Evolutionary conservation across 306 rosid species (phyloP).

Genomic region (Arachis hypogaea): DNA sequence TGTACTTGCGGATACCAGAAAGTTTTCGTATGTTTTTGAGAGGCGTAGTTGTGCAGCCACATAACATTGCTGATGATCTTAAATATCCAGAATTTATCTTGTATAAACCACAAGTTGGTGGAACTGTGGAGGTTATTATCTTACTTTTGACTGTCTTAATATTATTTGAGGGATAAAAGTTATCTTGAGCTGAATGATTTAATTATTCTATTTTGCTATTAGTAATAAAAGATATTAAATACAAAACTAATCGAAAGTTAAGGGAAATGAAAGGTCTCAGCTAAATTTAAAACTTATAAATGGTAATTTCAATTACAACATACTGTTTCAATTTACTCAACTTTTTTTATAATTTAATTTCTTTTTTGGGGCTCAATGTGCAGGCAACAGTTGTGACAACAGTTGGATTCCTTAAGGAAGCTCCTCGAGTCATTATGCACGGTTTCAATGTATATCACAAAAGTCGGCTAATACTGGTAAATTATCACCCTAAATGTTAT

Average conservation of each 20-base stretch:
- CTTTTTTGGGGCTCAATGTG: constrained; percentile 34
- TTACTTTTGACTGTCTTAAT: constrained; percentile 24
- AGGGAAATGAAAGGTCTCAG: too few species aligned
- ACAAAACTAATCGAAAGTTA: too few species aligned
- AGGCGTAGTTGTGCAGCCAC: constrained; percentile 72
- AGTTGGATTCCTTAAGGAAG: constrained; percentile 92
- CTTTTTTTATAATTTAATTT: constrained; percentile 1
- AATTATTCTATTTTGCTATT: neutral
- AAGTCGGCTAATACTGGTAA: constrained; percentile 86
- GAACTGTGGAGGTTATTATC: constrained; percentile 60
- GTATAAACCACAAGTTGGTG: constrained; percentile 68
- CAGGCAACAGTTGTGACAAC: constrained; percentile 74
- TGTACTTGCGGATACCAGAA: constrained; percentile 75
- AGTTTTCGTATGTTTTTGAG: constrained; percentile 74
- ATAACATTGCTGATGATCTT: constrained; percentile 81
- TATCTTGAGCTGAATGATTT: constrained; percentile 14
- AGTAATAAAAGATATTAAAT: neutral
- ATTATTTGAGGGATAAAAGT: neutral
- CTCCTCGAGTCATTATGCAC: constrained; percentile 70
- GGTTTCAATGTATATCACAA: constrained; percentile 95
- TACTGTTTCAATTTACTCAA: constrained; percentile 2
- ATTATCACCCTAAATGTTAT: constrained; percentile 25
- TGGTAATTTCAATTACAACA: too few species aligned
- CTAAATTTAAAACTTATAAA: too few species aligned
- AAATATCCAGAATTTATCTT: constrained; percentile 65